Conservation (phyloP, 2,329 filamentous ascomycete genomes). For the Paraphoma sp. region DNA sequence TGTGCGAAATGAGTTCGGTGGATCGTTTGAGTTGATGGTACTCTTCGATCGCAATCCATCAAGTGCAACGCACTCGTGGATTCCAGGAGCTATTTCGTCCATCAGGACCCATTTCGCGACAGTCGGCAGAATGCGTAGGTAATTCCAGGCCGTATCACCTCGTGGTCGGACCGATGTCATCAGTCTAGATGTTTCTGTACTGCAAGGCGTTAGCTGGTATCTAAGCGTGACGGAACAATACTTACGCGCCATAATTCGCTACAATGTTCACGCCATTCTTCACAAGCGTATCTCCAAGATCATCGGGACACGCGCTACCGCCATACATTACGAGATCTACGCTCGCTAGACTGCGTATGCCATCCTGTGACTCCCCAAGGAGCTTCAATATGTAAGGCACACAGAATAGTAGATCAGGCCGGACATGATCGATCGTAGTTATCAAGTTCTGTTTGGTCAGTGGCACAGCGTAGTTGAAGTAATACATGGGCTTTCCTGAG, state of each 20-base stretch:
- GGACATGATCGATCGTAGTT: constrained; percentile 18
- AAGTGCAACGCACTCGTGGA: constrained; percentile 52
- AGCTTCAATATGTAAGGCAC: constrained; percentile 72
- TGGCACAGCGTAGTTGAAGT: constrained; percentile 28
- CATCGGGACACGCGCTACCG: constrained; percentile 66
- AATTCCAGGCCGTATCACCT: constrained; percentile 67
- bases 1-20: constrained; percentile 55
- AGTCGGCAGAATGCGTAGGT: constrained; percentile 55
- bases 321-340: constrained; percentile 64
- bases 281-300: constrained; percentile 62
- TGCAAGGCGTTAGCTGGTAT: neutral
- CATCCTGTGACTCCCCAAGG: constrained; percentile 64
- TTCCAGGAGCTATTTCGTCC: constrained; percentile 43
- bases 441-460: constrained; percentile 27
- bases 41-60: constrained; percentile 47
- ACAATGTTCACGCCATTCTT: constrained; percentile 62
- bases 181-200: constrained; percentile 66
- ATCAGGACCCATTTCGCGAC: constrained; percentile 53
- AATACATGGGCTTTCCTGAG: constrained; percentile 32
- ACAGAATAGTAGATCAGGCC: constrained; percentile 63
- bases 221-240: neutral
- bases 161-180: constrained; percentile 65
- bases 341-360: constrained; percentile 55
- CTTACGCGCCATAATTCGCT: constrained; percentile 61
- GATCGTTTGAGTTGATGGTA: constrained; percentile 53